Evolutionary conservation across 2,329 filamentous ascomycete genomes (phyloP).

Genomic region (Aspergillus versicolor): DNA sequence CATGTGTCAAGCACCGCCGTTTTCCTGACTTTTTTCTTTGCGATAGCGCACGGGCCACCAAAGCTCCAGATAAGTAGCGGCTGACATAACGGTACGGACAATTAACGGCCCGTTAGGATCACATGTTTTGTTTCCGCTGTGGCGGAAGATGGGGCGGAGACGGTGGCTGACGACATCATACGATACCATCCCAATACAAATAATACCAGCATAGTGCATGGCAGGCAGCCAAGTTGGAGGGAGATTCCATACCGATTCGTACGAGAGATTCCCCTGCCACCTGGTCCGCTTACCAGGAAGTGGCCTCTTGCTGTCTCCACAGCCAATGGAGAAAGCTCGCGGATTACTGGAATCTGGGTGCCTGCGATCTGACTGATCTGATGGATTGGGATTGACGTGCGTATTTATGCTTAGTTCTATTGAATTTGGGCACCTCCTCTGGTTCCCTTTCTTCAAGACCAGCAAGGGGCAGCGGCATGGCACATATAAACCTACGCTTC

Average conservation of each 20-base stretch:
- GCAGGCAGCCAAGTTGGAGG: conserved; percentile 9
- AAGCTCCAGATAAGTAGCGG: conserved; percentile 10
- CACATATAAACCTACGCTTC: conserved; percentile 6
- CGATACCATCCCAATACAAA: not conserved
- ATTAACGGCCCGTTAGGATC: conserved; percentile 5
- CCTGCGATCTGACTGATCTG: conserved; percentile 12
- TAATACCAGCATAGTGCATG: not conserved
- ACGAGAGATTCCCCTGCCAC: not conserved
- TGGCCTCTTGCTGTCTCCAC: conserved; percentile 1
- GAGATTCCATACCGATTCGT: not conserved
- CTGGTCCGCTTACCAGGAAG: not conserved
- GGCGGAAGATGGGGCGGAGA: not conserved
- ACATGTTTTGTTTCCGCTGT: not conserved
- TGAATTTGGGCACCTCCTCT: not conserved
- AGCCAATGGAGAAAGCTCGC: conserved; percentile 1
- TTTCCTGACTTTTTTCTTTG: conserved; percentile 17
- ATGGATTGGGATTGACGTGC: not conserved
- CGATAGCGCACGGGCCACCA: conserved; percentile 22
- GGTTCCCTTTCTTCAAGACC: not conserved
- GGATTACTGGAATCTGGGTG: conserved; percentile 18
- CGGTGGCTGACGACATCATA: conserved; percentile 8
- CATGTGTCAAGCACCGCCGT: not conserved
- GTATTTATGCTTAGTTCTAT: conserved; percentile 5
- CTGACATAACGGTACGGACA: conserved; percentile 12
- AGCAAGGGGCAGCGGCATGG: conserved; percentile 12